These are phyloP conservation scores for Byssochlamys sp. DNA, from an alignment of 2,329 filamentous ascomycete genomes.

Conservation along the genomic window DNA sequence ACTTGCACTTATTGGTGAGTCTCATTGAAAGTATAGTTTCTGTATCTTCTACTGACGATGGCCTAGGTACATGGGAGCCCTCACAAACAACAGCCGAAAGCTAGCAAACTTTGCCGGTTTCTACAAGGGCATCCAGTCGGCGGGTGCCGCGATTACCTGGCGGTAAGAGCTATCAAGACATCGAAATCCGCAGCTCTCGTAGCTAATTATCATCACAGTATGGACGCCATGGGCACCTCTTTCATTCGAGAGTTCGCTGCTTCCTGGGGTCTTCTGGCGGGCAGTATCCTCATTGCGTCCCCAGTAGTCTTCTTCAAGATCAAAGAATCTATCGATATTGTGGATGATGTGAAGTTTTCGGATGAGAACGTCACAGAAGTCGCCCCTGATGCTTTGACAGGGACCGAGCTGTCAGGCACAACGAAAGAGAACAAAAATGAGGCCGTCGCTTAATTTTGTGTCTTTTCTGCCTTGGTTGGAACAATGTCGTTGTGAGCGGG, in stretches of 20 bases:
- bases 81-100: slow-evolving; percentile 86
- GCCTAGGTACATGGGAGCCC: slow-evolving; percentile 72
- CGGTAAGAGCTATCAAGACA: slow-evolving; percentile 20
- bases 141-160: slow-evolving; percentile 57
- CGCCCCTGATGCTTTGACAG: background rate
- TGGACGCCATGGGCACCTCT: slow-evolving; percentile 54
- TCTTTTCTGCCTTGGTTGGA: background rate
- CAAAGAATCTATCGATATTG: slow-evolving; percentile 67
- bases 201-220: slow-evolving; percentile 36
- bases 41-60: slow-evolving; percentile 1
- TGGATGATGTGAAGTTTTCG: slow-evolving; percentile 74
- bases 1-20: slow-evolving; percentile 75
- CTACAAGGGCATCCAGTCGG: slow-evolving; percentile 87
- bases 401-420: background rate
- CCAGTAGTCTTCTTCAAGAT: slow-evolving; percentile 73
- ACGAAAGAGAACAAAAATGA: background rate
- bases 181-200: background rate
- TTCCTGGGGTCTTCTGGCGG: slow-evolving; percentile 67
- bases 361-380: slow-evolving; percentile 75
- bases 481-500: background rate
- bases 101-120: slow-evolving; percentile 84
- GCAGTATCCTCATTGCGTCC: slow-evolving; percentile 64
- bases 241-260: slow-evolving; percentile 65
- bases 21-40: background rate
- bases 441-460: background rate